Evolutionary conservation across 1,139 yeast species (phyloP).

Genomic region (Candida mesenterica): DNA sequence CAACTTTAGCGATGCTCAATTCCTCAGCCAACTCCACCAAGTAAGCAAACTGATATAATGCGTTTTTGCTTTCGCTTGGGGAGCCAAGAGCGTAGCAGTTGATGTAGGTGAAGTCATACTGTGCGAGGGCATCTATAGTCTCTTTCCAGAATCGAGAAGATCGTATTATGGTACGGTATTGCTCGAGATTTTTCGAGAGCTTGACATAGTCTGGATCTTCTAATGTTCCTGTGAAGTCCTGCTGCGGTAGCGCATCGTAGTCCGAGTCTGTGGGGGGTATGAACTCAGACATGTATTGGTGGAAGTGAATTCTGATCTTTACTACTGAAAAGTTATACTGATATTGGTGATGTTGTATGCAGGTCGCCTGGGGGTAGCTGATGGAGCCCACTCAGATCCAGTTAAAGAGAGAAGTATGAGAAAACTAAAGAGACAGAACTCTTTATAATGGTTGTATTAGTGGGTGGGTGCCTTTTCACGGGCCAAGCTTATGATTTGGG

Average conservation of each 20-base stretch:
- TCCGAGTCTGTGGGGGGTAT: conserved; percentile 2
- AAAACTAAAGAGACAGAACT: too few species aligned
- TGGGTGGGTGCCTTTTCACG: too few species aligned
- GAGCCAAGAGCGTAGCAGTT: conserved; percentile 76
- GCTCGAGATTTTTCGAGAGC: conserved; percentile 5
- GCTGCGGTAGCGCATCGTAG: not conserved
- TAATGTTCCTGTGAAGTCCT: conserved; percentile 1
- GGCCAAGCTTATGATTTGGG: too few species aligned
- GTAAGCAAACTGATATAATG: conserved; percentile 65
- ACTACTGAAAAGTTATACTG: too few species aligned
- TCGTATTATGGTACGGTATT: conserved; percentile 15
- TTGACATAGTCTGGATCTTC: conserved; percentile 2
- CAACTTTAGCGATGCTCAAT: conserved; percentile 25
- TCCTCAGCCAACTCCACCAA: conserved; percentile 36
- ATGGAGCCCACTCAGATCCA: too few species aligned
- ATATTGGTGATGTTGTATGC: too few species aligned
- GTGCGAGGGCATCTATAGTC: conserved; percentile 13
- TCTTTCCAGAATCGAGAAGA: conserved; percentile 25
- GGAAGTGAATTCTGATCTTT: too few species aligned
- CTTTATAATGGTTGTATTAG: too few species aligned
- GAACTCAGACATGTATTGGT: conserved; percentile 6
- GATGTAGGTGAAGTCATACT: conserved; percentile 28
- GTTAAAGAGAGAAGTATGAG: too few species aligned
- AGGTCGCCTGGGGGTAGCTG: too few species aligned
- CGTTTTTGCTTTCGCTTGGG: conserved; percentile 54